Percentiles rank a stretch among this genome's conserved stretches.
Evolutionary conservation across 73 alveolate species (phyloP).

Genomic region (Paramecium primaurelia): DNA sequence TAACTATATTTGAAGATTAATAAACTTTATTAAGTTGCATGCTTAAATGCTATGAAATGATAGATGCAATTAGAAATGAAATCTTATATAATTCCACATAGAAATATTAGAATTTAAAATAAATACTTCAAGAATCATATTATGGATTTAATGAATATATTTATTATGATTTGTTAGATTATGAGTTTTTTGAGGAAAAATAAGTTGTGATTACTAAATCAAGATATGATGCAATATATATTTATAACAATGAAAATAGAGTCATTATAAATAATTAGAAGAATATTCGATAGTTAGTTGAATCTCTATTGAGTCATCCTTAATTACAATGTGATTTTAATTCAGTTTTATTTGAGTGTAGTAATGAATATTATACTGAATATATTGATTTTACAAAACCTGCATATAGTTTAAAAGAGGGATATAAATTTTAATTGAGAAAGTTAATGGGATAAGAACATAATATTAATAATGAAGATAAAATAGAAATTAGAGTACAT

Average conservation of each 20-base stretch:
- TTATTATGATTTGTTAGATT: neutral
- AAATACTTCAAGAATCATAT: neutral
- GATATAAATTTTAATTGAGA: neutral
- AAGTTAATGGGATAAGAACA: neutral
- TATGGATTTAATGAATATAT: neutral
- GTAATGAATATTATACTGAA: neutral
- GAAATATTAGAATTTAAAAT: neutral
- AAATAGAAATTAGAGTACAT: neutral
- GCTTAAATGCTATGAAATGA: neutral
- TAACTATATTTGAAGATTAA: neutral
- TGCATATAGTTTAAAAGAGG: neutral
- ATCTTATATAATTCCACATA: neutral
- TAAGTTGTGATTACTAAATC: neutral
- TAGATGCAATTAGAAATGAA: neutral
- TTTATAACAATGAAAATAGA: neutral
- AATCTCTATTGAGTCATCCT: neutral
- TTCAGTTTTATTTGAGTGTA: neutral
- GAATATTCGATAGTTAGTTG: neutral
- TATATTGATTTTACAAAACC: neutral
- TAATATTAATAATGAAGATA: neutral
- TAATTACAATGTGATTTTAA: neutral
- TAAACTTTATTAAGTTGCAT: neutral
- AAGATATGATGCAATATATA: neutral
- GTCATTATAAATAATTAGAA: neutral
- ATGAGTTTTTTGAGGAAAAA: neutral